Base-by-base conservation (phyloP, 2,329 filamentous ascomycete species). In the Fusarium sp. region DNA sequence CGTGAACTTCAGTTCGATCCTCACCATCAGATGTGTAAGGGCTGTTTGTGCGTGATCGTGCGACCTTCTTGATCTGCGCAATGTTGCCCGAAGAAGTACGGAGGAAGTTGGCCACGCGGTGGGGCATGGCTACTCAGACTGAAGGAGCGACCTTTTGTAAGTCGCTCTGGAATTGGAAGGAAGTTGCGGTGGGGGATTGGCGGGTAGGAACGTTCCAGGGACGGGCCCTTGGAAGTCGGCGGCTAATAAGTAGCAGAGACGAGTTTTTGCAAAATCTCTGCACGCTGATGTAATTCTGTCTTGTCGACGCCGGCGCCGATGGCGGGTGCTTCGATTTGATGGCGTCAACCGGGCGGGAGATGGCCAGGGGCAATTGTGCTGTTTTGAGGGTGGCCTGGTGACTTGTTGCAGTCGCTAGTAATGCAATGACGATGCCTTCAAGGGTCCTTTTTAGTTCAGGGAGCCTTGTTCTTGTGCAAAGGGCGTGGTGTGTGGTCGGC, bases 71-170 rank as follows among this genome's bases (percentile, higher is more conserved):
- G 71, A 86, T 81, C 73, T 80, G 82, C 61, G 83, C 80, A 69
- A 86, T 84, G 77, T 81, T 83, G 75, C 86, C 85, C 68, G 85
- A 84, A n/a, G 86, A 85, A 67, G 81, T 83, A 71, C 85, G 84
- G 71, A 88, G 82, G 78, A 89, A 87, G 75, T 82, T 85, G 75
- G 83, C 80, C 68, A 89, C 86, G 65, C 83, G 81, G 79, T 87
- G 85, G 75, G 86, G 86, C 86, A 88, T 89, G 58, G 75, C 81
- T 74, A 29, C 60, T 53, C 61, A 62, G 74, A 29, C 60, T 53
- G 67, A 65, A 53, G 56, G 62, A 68, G 61, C 64, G 57, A 67
- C 51, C 56, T 60, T 69, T 69, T 69, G 36, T 51, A 69, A 62
- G 58, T 68, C 54, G 44, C 68, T 58, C 20, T 46, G 33, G 14